Evolutionary conservation across 208 protist genomes (phyloP).

Genomic region (Trypanosoma mega): DNA sequence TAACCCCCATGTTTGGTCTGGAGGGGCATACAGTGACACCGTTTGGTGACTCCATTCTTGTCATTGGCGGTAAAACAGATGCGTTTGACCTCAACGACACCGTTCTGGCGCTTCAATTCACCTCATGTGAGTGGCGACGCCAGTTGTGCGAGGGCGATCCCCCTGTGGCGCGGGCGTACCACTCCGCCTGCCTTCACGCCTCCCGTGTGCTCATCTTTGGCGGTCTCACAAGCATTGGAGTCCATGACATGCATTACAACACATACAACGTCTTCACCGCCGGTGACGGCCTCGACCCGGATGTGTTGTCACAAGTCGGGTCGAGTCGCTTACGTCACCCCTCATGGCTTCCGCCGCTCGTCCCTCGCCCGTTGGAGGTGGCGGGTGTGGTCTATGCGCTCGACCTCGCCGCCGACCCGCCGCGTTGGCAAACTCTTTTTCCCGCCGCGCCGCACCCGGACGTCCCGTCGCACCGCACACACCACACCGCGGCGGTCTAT

Average conservation of each 20-base stretch:
- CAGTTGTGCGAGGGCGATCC: constrained; percentile 6
- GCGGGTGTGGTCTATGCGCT: constrained; percentile 6
- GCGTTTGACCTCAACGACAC: constrained; percentile 18
- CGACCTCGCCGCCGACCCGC: constrained; percentile 8
- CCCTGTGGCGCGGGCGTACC: constrained; percentile 19
- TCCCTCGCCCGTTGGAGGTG: not conserved
- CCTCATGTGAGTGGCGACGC: constrained; percentile 3
- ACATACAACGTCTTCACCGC: constrained; percentile 22
- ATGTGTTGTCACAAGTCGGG: not conserved
- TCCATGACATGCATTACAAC: constrained; percentile 29
- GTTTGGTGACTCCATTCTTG: constrained; percentile 19
- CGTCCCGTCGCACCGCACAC: constrained; percentile 9
- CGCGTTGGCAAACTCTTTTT: constrained; percentile 14
- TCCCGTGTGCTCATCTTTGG: constrained; percentile 17
- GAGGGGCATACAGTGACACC: constrained; percentile 25
- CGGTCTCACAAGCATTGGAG: constrained; percentile 18
- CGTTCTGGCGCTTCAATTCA: constrained; percentile 10
- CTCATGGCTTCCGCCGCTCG: constrained; percentile 9
- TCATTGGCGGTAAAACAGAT: constrained; percentile 22
- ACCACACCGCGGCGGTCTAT: constrained; percentile 15
- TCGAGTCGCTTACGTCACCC: constrained; percentile 3
- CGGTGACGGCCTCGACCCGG: constrained; percentile 9
- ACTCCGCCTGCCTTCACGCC: constrained; percentile 18
- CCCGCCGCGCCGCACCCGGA: not conserved
- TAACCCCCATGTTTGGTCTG: constrained; percentile 14